Percentiles rank a stretch among this genome's conserved stretches.
These are phyloP conservation scores for Endogone sp. DNA, from an alignment of 192 early-diverging fungal species.

Conservation along the genomic window DNA sequence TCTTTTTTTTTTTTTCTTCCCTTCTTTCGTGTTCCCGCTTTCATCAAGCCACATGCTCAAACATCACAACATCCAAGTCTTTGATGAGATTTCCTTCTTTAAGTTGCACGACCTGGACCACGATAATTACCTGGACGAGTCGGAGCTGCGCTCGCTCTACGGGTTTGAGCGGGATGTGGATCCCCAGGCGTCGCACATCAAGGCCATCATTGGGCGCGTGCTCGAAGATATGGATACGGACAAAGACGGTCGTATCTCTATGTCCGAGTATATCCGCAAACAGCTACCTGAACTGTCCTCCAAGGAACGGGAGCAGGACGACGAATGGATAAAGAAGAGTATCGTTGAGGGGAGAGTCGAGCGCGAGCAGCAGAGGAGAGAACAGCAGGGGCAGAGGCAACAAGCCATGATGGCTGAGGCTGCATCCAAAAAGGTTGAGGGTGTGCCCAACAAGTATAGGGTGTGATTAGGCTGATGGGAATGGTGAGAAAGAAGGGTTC, in stretches of 20 bases:
- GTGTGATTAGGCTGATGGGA: no score
- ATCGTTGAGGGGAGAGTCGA: background rate
- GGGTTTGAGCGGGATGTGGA: constrained; percentile 9
- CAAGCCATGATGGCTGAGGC: background rate
- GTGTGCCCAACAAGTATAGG: background rate
- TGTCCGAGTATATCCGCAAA: constrained; percentile 12
- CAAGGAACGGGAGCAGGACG: constrained; percentile 4
- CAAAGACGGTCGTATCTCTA: constrained; percentile 11
- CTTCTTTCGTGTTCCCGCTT: background rate
- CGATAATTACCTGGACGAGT: constrained; percentile 7
- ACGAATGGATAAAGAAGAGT: background rate
- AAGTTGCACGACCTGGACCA: constrained; percentile 18
- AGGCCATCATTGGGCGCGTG: constrained; percentile 6
- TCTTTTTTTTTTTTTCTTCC: background rate
- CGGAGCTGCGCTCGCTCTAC: constrained; percentile 13
- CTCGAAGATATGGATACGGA: constrained; percentile 13
- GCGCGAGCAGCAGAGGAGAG: background rate
- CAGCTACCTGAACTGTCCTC: constrained; percentile 11
- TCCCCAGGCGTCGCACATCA: constrained; percentile 2
- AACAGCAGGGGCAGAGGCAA: no score
- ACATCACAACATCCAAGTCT: constrained; percentile 11
- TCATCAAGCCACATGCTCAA: constrained; percentile 14
- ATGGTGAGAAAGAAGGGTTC: no score
- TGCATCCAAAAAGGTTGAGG: background rate
- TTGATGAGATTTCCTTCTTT: constrained; percentile 21